These are phyloP conservation scores for Trametopsis cervina DNA, from an alignment of 768 basidiomycete genomes.

Conservation along the genomic window DNA sequence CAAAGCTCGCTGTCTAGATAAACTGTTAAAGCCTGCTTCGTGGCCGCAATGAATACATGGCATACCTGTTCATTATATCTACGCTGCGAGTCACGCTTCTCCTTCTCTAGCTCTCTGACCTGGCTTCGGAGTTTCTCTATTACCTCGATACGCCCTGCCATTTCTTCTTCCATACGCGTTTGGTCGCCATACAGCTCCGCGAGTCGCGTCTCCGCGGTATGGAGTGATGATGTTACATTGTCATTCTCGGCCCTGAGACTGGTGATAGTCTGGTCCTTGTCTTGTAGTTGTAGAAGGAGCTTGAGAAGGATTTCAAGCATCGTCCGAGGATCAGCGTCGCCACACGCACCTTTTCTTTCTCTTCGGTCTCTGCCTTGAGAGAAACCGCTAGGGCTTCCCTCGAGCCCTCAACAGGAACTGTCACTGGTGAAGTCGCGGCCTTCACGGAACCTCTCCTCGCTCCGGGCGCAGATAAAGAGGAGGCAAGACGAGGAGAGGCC, in stretches of 20 bases:
- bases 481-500: slow-evolving; percentile 46
- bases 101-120: slow-evolving; percentile 81
- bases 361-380: slow-evolving; percentile 71
- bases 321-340: slow-evolving; percentile 6
- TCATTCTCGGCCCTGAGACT: slow-evolving; percentile 58
- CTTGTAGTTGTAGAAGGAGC: slow-evolving; percentile 73
- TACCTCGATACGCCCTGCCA: slow-evolving; percentile 77
- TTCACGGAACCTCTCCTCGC: slow-evolving; percentile 48
- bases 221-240: slow-evolving; percentile 55
- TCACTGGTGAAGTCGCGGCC: slow-evolving; percentile 30
- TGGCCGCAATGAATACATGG: slow-evolving; percentile 4
- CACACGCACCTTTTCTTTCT: slow-evolving; percentile 66
- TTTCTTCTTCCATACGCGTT: slow-evolving; percentile 71
- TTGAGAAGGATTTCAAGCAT: slow-evolving; percentile 24
- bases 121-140: slow-evolving; percentile 76
- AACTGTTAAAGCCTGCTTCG: slow-evolving; percentile 3
- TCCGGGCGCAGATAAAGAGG: slow-evolving; percentile 41
- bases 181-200: slow-evolving; percentile 80
- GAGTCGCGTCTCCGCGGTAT: slow-evolving; percentile 63
- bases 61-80: slow-evolving; percentile 85
- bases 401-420: slow-evolving; percentile 38
- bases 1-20: slow-evolving; percentile 73
- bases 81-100: slow-evolving; percentile 75
- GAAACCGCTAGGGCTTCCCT: slow-evolving; percentile 52
- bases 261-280: slow-evolving; percentile 67